phyloP scores from a whole-genome alignment of 306 rosid species.

The Cicer bijugum region DNA sequence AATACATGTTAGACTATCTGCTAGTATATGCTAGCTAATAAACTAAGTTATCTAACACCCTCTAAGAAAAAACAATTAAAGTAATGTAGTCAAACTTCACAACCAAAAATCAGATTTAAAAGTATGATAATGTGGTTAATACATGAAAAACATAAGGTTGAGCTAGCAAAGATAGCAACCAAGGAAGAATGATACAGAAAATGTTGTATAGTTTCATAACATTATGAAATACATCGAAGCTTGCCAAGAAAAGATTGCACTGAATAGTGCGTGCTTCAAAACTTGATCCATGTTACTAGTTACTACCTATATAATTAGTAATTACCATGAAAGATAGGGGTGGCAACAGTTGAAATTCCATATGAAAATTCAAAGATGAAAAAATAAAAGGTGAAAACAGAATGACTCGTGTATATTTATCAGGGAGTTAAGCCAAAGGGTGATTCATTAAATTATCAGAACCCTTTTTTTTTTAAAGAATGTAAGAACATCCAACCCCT shows the following conservation, averaged over 20 bases:
- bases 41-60: background rate
- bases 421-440: conserved; percentile 34
- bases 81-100: background rate
- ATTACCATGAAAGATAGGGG: background rate
- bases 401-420: background rate
- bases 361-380: conserved; percentile 30
- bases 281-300: background rate
- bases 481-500: background rate
- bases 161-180: background rate
- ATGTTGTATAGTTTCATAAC: background rate
- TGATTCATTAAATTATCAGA: background rate
- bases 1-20: background rate
- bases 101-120: conserved; percentile 5
- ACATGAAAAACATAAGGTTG: background rate
- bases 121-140: background rate
- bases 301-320: background rate
- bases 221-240: background rate
- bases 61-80: background rate
- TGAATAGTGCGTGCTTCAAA: background rate
- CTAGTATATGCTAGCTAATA: background rate
- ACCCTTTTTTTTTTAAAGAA: background rate
- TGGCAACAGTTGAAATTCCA: conserved; percentile 23
- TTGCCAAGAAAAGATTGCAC: background rate
- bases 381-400: background rate
- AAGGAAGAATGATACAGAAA: background rate